Percentiles rank a stretch among this genome's conserved stretches.
phyloP scores from a whole-genome alignment of 139 green algal species.

The Chlorella sp. region DNA sequence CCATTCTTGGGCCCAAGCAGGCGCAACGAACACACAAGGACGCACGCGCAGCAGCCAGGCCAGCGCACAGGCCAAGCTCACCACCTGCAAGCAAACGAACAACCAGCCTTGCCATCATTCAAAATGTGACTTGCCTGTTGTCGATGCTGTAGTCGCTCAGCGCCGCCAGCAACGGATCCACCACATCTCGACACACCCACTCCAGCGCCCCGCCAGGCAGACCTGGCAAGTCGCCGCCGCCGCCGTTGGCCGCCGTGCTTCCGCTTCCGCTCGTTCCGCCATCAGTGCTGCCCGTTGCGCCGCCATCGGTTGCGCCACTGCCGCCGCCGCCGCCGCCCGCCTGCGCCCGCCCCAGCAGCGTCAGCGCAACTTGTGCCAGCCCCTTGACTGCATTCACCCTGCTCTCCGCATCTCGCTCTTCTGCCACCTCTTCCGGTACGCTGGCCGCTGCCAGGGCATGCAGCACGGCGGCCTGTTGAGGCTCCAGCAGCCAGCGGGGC shows the following conservation, averaged over 20 bases:
- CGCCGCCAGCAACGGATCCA: slow-evolving; percentile 60
- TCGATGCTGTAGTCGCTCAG: slow-evolving; percentile 94
- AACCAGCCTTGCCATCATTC: too few species aligned
- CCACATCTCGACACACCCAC: neutral
- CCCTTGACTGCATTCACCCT: slow-evolving; percentile 71
- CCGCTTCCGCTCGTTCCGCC: neutral
- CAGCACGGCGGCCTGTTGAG: slow-evolving; percentile 48
- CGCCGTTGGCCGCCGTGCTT: neutral
- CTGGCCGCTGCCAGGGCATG: slow-evolving; percentile 33
- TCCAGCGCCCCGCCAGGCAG: slow-evolving; percentile 14
- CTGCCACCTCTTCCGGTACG: slow-evolving; percentile 61
- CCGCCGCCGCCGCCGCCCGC: neutral
- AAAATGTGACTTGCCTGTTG: slow-evolving; percentile 73
- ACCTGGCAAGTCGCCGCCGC: neutral
- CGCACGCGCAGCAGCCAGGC: neutral
- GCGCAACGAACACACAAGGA: neutral
- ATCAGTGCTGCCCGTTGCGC: neutral
- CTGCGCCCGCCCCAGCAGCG: slow-evolving; percentile 27
- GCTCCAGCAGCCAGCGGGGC: slow-evolving; percentile 20
- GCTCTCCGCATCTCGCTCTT: slow-evolving; percentile 78
- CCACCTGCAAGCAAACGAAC: too few species aligned
- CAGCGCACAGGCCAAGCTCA: neutral
- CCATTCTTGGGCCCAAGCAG: neutral
- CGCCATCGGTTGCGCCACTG: too few species aligned
- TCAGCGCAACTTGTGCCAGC: slow-evolving; percentile 51